Evolutionary conservation across 768 basidiomycete species (phyloP).

Genomic region (Erythrobasidium yunnanense): DNA sequence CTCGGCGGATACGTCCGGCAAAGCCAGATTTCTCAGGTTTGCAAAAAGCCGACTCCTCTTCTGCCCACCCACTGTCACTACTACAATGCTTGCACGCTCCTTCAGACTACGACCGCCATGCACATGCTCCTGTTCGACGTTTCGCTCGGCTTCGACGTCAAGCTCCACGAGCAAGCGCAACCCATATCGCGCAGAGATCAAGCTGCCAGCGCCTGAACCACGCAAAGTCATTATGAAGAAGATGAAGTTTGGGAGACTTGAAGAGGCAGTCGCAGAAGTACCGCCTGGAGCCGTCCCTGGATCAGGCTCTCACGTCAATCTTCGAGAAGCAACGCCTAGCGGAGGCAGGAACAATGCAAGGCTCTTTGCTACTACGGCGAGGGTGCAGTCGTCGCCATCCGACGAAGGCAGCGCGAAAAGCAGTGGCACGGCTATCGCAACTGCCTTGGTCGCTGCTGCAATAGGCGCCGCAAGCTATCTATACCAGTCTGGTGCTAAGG

Average conservation of each 20-base stretch:
- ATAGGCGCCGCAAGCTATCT: too few species aligned
- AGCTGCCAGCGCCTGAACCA: not conserved
- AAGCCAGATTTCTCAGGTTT: too few species aligned
- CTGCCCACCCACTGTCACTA: too few species aligned
- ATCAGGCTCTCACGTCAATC: not conserved
- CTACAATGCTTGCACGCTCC: too few species aligned
- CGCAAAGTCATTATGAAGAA: constrained; percentile 8
- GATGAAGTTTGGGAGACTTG: constrained; percentile 11
- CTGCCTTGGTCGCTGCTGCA: not conserved
- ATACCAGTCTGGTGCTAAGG: too few species aligned
- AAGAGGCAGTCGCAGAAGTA: not conserved
- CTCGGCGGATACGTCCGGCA: too few species aligned
- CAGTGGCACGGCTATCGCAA: not conserved
- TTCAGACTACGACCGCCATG: not conserved
- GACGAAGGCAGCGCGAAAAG: not conserved
- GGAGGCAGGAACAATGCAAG: not conserved
- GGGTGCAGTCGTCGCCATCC: not conserved
- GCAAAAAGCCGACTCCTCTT: not conserved
- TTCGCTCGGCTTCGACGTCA: not conserved
- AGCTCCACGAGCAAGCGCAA: not conserved
- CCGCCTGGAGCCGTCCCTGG: not conserved
- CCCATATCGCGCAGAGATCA: constrained; percentile 1
- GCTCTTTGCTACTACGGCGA: not conserved
- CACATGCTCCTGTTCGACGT: not conserved
- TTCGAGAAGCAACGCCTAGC: not conserved